Evolutionary conservation across 331 rosid genomes (phyloP).

Genomic region (Rosa hybrid): DNA sequence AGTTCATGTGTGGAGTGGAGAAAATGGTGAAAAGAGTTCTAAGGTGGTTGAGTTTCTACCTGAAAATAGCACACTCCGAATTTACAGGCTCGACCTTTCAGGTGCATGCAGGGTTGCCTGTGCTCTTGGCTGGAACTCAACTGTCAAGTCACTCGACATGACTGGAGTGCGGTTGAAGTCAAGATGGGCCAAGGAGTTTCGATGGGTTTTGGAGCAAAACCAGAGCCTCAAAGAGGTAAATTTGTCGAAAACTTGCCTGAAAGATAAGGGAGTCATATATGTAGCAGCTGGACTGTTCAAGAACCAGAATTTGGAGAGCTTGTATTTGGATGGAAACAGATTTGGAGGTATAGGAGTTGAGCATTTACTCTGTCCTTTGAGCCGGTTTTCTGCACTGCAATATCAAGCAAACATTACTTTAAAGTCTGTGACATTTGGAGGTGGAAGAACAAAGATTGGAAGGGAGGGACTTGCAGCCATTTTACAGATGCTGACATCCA

Average conservation of each 20-base stretch:
- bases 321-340: constrained; percentile 68
- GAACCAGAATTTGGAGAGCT: constrained; percentile 61
- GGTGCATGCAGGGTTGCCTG: constrained; percentile 85
- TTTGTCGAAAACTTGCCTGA: constrained; percentile 69
- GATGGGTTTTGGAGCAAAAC: constrained; percentile 86
- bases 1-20: constrained; percentile 86
- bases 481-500: constrained; percentile 58
- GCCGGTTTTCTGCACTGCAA: constrained; percentile 81
- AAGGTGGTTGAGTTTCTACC: constrained; percentile 93
- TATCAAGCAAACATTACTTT: constrained; percentile 77
- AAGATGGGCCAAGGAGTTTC: constrained; percentile 80
- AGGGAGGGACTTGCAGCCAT: constrained; percentile 80
- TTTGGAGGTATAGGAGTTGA: constrained; percentile 74
- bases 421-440: constrained; percentile 70
- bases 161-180: constrained; percentile 80
- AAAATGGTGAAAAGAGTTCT: constrained; percentile 59
- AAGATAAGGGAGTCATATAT: constrained; percentile 76
- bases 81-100: constrained; percentile 62
- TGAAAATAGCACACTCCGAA: constrained; percentile 59
- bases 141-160: constrained; percentile 76
- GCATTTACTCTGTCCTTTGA: constrained; percentile 84
- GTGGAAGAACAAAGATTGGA: constrained; percentile 75
- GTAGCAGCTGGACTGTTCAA: constrained; percentile 87
- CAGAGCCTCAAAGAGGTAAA: constrained; percentile 65
- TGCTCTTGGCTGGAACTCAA: constrained; percentile 78